Evolutionary conservation across 306 rosid genomes (phyloP).

Genomic region (Bauhinia variegata): DNA sequence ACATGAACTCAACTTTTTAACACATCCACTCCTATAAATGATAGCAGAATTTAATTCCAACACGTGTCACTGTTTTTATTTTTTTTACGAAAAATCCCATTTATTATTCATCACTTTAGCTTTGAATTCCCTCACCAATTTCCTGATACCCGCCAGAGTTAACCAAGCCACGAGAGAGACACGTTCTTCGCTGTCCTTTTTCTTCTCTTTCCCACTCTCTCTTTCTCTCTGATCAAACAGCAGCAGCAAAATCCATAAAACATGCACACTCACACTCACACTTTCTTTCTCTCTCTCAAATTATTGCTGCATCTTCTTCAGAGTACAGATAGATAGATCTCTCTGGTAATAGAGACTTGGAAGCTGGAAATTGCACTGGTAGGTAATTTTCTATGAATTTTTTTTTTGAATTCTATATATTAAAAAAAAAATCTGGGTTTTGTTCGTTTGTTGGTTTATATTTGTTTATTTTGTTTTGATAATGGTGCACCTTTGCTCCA

Average conservation of each 20-base stretch:
- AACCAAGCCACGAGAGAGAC: not conserved
- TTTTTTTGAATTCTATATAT: too few relatives aligned
- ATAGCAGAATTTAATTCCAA: not conserved
- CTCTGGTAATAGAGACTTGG: not conserved
- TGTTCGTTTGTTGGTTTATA: not conserved
- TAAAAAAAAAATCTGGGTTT: not conserved
- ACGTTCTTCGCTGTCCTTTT: not conserved
- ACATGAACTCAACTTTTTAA: not conserved
- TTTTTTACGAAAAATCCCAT: too few relatives aligned
- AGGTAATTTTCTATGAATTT: not conserved
- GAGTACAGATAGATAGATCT: conserved; percentile 7
- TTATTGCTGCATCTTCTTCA: conserved; percentile 16
- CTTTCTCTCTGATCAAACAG: not conserved
- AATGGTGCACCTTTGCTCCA: conserved; percentile 37
- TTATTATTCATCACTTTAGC: conserved; percentile 11
- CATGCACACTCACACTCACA: too few relatives aligned
- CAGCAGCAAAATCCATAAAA: not conserved
- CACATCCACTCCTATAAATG: too few relatives aligned
- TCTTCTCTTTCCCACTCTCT: too few relatives aligned
- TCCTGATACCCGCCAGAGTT: not conserved
- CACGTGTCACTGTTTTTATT: not conserved
- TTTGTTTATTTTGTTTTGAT: conserved; percentile 12
- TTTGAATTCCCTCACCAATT: conserved; percentile 25
- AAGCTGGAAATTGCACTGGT: not conserved
- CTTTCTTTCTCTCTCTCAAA: conserved; percentile 32